A percentile compares a stretch with the other conserved stretches of the same genome.
phyloP scores from a whole-genome alignment of 805 yeast genomes.

The Candida boleticola region DNA sequence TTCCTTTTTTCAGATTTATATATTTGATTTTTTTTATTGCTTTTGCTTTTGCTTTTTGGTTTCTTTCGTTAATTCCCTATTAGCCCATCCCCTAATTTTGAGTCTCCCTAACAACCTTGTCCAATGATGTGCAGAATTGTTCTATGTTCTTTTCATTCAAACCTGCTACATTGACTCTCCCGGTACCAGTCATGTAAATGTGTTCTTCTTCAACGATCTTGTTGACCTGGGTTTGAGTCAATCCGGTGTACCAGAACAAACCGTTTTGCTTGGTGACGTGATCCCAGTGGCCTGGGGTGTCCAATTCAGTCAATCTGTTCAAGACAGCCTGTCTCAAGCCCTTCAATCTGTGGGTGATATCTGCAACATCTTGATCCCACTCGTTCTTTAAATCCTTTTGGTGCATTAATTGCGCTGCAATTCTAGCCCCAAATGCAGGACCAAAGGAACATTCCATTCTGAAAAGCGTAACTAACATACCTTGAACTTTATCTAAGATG shows the following conservation, averaged over 20 bases:
- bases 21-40: not conserved
- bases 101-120: slow-evolving; percentile 30
- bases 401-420: slow-evolving; percentile 33
- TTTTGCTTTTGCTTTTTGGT: too few relatives aligned
- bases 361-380: slow-evolving; percentile 38
- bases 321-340: slow-evolving; percentile 28
- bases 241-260: slow-evolving; percentile 64
- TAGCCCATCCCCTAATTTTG: not conserved
- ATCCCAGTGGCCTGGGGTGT: slow-evolving; percentile 68
- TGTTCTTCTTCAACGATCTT: slow-evolving; percentile 33
- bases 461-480: slow-evolving; percentile 30
- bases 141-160: slow-evolving; percentile 39
- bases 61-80: not conserved
- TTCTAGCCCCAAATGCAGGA: slow-evolving; percentile 47
- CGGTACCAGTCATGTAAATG: slow-evolving; percentile 36
- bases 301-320: slow-evolving; percentile 27
- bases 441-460: slow-evolving; percentile 45
- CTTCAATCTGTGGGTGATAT: slow-evolving; percentile 29
- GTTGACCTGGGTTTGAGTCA: slow-evolving; percentile 31
- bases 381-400: slow-evolving; percentile 17
- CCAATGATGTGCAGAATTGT: slow-evolving; percentile 34
- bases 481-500: slow-evolving; percentile 13
- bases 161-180: slow-evolving; percentile 47
- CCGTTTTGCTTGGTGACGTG: slow-evolving; percentile 91
- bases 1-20: not conserved